phyloP scores from a whole-genome alignment of 345 rosid species.

The Gossypium anomalum region DNA sequence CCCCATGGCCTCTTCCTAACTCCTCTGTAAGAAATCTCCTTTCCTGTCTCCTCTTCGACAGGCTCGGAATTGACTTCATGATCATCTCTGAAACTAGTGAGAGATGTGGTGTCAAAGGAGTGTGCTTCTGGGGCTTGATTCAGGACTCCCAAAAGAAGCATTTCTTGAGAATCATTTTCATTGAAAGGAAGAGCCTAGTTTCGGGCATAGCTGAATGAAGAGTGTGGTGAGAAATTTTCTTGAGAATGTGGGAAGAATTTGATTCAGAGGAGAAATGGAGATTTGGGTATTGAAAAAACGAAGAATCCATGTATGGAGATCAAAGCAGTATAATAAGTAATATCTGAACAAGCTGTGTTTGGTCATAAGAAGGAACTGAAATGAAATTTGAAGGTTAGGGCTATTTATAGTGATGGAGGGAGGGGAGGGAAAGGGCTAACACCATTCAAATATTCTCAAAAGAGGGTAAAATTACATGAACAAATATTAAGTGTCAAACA shows the following conservation, averaged over 20 bases:
- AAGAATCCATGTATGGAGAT: conserved; percentile 31
- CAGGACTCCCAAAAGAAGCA: conserved; percentile 48
- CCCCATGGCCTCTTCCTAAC: conserved; percentile 69
- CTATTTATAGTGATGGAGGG: conserved; percentile 18
- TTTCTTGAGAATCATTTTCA: conserved; percentile 56
- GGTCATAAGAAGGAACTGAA: conserved; percentile 13
- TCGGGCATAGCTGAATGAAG: not conserved
- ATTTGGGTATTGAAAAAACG: conserved; percentile 26
- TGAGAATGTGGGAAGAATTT: conserved; percentile 25
- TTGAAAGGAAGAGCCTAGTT: conserved; percentile 47
- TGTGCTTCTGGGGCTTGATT: conserved; percentile 24
- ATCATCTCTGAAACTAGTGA: not conserved
- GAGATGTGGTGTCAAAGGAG: conserved; percentile 12
- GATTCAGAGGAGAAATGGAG: conserved; percentile 25
- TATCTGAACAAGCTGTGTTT: not conserved
- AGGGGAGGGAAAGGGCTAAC: conserved; percentile 11
- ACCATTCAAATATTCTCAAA: not conserved
- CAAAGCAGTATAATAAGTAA: no score
- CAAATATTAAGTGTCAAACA: not conserved
- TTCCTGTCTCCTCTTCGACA: not conserved
- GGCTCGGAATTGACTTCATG: conserved; percentile 33
- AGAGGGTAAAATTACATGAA: conserved; percentile 29
- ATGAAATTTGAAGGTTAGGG: not conserved
- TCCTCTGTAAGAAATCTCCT: conserved; percentile 42
- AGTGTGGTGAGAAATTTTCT: conserved; percentile 19